Percentiles rank a stretch among this genome's conserved stretches.
These are phyloP conservation scores for Claviceps fusiformis DNA, from an alignment of 2,329 filamentous ascomycete genomes.

Conservation along the genomic window DNA sequence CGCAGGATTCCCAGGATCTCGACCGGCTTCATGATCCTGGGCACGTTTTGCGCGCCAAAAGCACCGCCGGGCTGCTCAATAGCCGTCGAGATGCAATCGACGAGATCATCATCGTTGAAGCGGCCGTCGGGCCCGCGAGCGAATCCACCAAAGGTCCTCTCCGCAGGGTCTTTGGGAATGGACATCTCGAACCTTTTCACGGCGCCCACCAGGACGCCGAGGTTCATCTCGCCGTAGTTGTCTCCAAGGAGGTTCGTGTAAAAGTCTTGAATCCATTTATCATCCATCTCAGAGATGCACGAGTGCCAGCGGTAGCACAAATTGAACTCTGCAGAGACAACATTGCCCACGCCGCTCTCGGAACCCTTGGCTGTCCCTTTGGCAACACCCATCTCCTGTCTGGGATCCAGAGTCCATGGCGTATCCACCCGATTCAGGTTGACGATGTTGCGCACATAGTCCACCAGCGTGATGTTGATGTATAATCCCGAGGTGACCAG, in stretches of 20 bases:
- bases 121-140: constrained; percentile 50
- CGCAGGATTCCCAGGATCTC: constrained; percentile 74
- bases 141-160: constrained; percentile 56
- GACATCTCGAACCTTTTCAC: constrained; percentile 48
- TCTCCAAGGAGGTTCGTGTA: constrained; percentile 45
- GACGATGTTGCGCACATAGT: constrained; percentile 68
- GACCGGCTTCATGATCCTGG: constrained; percentile 57
- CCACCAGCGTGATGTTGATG: constrained; percentile 64
- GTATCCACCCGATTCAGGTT: constrained; percentile 47
- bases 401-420: constrained; percentile 70
- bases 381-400: constrained; percentile 49
- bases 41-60: constrained; percentile 62
- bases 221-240: constrained; percentile 41
- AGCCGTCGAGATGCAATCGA: constrained; percentile 51
- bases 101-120: constrained; percentile 66
- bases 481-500: constrained; percentile 64
- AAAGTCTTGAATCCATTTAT: constrained; percentile 64
- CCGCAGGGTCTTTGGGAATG: constrained; percentile 51
- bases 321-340: constrained; percentile 81
- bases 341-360: constrained; percentile 63
- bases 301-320: constrained; percentile 82
- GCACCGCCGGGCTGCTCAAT: constrained; percentile 67
- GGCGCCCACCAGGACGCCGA: constrained; percentile 47
- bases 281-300: constrained; percentile 56
- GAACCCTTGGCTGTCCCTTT: constrained; percentile 41